Evolutionary conservation across 768 basidiomycete species (phyloP).

Genomic region (Paxillus rubicundulus): DNA sequence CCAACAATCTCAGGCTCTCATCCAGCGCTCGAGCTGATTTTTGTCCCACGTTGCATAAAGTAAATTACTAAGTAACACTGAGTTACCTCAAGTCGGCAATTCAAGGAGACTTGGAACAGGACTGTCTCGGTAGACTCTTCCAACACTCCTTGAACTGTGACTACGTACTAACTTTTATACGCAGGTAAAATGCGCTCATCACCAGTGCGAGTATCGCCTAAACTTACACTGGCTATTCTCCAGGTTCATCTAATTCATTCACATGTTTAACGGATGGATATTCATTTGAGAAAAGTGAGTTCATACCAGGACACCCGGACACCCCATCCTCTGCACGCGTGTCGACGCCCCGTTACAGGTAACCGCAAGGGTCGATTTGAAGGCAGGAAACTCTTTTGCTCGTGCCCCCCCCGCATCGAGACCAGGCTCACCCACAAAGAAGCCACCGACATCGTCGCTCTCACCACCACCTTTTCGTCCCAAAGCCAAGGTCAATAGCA

Average conservation of each 20-base stretch:
- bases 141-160: slow-evolving; percentile 3
- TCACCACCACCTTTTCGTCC: slow-evolving; percentile 39
- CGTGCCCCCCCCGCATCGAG: slow-evolving; percentile 37
- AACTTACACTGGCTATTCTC: neutral
- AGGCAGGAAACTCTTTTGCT: slow-evolving; percentile 29
- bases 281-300: slow-evolving; percentile 46
- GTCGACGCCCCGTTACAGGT: slow-evolving; percentile 39
- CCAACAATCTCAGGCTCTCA: too few relatives aligned
- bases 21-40: too few relatives aligned
- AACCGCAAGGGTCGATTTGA: slow-evolving; percentile 49
- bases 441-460: slow-evolving; percentile 21
- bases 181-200: slow-evolving; percentile 1
- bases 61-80: neutral
- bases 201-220: neutral
- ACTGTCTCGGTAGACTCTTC: slow-evolving; percentile 1
- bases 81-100: neutral
- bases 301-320: neutral
- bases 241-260: neutral
- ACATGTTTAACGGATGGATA: slow-evolving; percentile 34
- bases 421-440: slow-evolving; percentile 50
- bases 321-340: slow-evolving; percentile 3
- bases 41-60: too few relatives aligned
- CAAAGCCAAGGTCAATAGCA: slow-evolving; percentile 62
- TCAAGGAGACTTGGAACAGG: neutral
- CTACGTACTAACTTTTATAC: slow-evolving; percentile 3